A percentile compares a stretch with the other conserved stretches of the same genome.
These are phyloP conservation scores for Colletotrichum melonis DNA, from an alignment of 2,329 filamentous ascomycete genomes.

Conservation along the genomic window DNA sequence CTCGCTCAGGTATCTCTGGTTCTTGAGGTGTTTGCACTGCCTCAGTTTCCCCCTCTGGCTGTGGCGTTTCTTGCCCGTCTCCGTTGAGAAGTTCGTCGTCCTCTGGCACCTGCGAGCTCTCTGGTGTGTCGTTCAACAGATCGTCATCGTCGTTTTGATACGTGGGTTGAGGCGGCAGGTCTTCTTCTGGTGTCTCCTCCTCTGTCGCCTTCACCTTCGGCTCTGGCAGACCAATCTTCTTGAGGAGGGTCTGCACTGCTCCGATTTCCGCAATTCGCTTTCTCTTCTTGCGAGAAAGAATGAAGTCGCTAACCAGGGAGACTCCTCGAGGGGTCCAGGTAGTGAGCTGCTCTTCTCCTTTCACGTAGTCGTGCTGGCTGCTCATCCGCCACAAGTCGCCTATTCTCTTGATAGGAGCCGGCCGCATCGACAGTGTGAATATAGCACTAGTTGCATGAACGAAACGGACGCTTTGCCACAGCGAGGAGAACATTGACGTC, in stretches of 20 bases:
- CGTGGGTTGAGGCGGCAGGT: constrained; percentile 49
- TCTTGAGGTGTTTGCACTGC: constrained; percentile 39
- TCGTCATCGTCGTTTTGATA: constrained; percentile 66
- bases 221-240: constrained; percentile 64
- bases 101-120: constrained; percentile 58
- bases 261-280: constrained; percentile 84
- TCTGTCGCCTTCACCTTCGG: constrained; percentile 46
- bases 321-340: constrained; percentile 92
- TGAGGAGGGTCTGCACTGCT: constrained; percentile 74
- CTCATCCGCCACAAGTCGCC: constrained; percentile 97
- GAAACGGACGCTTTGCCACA: constrained; percentile 87
- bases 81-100: constrained; percentile 42
- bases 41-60: constrained; percentile 40
- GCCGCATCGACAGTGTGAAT: constrained; percentile 87
- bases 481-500: constrained; percentile 84
- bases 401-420: constrained; percentile 88
- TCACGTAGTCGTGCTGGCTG: constrained; percentile 94
- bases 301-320: constrained; percentile 89
- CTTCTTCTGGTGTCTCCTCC: constrained; percentile 51
- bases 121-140: constrained; percentile 67
- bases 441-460: constrained; percentile 89
- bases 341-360: constrained; percentile 88
- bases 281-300: constrained; percentile 78
- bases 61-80: constrained; percentile 38
- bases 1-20: constrained; percentile 54